Conservation (phyloP, 371 early-diverging fungal genomes). For the Circinella minor region DNA sequence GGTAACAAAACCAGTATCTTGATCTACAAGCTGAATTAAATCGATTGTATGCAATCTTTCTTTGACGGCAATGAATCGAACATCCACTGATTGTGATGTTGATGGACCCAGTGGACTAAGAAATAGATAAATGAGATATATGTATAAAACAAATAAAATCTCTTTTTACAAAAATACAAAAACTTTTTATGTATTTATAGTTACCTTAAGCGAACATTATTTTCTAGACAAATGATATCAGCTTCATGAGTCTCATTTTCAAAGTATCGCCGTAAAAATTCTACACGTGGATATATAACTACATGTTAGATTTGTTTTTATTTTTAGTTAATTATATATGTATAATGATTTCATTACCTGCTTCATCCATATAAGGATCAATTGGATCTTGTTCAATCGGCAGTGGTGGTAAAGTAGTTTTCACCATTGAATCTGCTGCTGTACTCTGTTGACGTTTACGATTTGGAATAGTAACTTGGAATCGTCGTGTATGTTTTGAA, state of each 20-base stretch:
- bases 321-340: too few species aligned
- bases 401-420: constrained; percentile 48
- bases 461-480: constrained; percentile 70
- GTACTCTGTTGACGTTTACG: constrained; percentile 54
- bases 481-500: constrained; percentile 66
- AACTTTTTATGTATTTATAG: not conserved
- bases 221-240: constrained; percentile 76
- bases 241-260: constrained; percentile 74
- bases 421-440: constrained; percentile 32
- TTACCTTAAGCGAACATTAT: constrained; percentile 66
- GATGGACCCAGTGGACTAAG: constrained; percentile 70
- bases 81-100: constrained; percentile 72
- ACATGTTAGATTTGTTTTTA: not conserved
- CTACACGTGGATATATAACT: constrained; percentile 20
- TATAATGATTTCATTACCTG: constrained; percentile 33
- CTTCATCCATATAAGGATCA: constrained; percentile 68
- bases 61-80: constrained; percentile 81
- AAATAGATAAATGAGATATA: not conserved
- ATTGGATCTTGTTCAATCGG: constrained; percentile 49
- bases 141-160: not conserved
- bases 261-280: constrained; percentile 64
- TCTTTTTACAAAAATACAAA: not conserved
- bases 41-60: constrained; percentile 75
- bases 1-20: constrained; percentile 70
- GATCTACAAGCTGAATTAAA: constrained; percentile 69